Base-by-base conservation (phyloP, 2,329 filamentous ascomycete genomes). In the Bipolaris bicolor region DNA sequence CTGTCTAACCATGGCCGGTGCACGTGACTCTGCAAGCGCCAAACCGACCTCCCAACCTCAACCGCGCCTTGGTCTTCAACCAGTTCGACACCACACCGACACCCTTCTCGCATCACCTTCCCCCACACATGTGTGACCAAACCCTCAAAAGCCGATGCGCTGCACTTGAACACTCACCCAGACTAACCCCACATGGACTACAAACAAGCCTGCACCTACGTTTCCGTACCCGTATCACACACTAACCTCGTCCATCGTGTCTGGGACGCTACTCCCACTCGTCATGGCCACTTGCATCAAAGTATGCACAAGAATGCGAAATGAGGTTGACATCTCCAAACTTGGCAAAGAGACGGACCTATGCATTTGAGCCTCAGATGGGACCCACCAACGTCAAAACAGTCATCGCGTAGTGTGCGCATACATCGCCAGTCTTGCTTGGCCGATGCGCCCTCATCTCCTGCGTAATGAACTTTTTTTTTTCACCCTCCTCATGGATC, bases 21-120 rank as follows among this genome's bases (percentile, higher is more conserved):
- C 58, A 61, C 55, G 58, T 61, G 58, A 61, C 51, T 6, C 24
- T 43, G 33, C 44, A 57, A 54, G 49, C 47, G 58, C 41, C 54
- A 43, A n/a, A 18, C 48, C 37, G 26, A 48, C 24, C 55, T 24
- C 29, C 33, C 51, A 58, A 57, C 54, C 43, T 57, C 54, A 57
- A 45, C 43, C 47, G 7, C 33, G 47, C 36, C 5, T 43, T 48
- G 45, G 20, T 15, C 7, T 39, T 39, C 47, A 47, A 18, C 24
- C 50, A 37, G 44, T 16, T 40, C 50, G 50, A 58, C 58, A 31
- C 20, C 31, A 49, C 33, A 40, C 36, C 58, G 40, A 41, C 58
- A 22, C 37, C 55, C 11, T 48, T 37, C 7, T 49, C 46, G n/a
- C 50, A 39, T 31, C 15, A 11, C 4, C 22, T 26, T 26, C 13